Base-by-base conservation (phyloP, 441 rosid species). In the Bocquillonia castaneifolia region DNA sequence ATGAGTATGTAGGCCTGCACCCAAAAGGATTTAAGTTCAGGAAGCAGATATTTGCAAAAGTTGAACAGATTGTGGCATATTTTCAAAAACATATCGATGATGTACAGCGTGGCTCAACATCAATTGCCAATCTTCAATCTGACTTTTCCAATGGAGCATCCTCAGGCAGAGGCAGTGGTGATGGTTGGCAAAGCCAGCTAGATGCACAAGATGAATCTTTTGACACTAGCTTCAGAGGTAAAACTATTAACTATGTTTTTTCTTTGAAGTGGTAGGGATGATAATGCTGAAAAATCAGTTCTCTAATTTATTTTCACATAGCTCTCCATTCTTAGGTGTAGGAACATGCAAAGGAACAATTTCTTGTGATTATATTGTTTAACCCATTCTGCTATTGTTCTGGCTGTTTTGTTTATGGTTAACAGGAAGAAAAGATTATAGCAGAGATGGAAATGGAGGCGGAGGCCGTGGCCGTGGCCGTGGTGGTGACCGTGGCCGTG, bases 21-120 rank as follows among this genome's bases (percentile, higher is more conserved):
- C 93, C 96, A 18, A 85, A 91, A 80, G 97, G 97, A 66, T 91
- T 89, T 73, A 89, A 85, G 80, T 91, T 89, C 72, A 79, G 93
- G 77, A 89, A 88, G 75, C 85, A 86, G 78, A 87, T 84, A 84
- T 91, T 91, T 80, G 89, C 85, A 45, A 84, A 81, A 82, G 71
- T 89, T 39, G 96, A 89, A 71, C 85, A 87, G 70, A 87, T 91
- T 64, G 93, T 91, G 68, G 83, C 87, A 31, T 89, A 87, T 78
- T 91, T 91, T 79, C 93, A 91, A 85, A 85, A 78, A 80, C 92
- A 91, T 69, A 91, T 89, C 32, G 87, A 89, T 68, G 93, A 87
- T 54, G 84, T 89, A 10, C 77, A 67, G 76, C 79, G 77, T 68
- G 88, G 82, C 34, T 76, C 83, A 13, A 79, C 76, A 50, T 84